These are phyloP conservation scores for Scheffersomyces segobiensis DNA, from an alignment of 1,139 yeast species.

Conservation along the genomic window DNA sequence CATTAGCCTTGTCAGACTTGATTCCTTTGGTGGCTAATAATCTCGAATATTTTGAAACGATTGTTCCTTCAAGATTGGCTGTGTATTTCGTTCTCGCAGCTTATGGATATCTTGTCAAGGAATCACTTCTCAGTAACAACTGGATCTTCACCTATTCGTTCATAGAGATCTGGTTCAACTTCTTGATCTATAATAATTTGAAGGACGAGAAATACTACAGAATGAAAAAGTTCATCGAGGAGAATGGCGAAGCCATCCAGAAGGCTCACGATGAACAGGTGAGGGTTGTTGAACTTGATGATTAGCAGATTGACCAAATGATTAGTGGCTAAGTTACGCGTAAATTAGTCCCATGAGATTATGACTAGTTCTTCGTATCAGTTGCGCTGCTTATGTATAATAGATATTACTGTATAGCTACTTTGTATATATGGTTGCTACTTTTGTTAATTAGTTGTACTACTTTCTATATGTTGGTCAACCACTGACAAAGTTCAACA, in stretches of 20 bases:
- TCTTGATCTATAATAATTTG: slow-evolving; percentile 60
- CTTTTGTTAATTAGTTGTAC: neutral
- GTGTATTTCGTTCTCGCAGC: slow-evolving; percentile 54
- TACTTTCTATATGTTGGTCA: slow-evolving; percentile 2
- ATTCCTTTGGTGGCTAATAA: slow-evolving; percentile 61
- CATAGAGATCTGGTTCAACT: slow-evolving; percentile 71
- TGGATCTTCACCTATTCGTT: slow-evolving; percentile 63
- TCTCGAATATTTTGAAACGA: slow-evolving; percentile 56
- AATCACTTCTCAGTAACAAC: slow-evolving; percentile 56
- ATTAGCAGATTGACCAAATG: slow-evolving; percentile 1
- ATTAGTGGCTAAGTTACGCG: neutral
- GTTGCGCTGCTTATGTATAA: neutral
- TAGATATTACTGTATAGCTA: neutral
- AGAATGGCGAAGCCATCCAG: slow-evolving; percentile 32
- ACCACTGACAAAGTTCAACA: slow-evolving; percentile 33
- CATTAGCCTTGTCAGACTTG: slow-evolving; percentile 53
- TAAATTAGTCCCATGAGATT: neutral
- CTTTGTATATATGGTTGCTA: neutral
- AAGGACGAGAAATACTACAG: slow-evolving; percentile 61
- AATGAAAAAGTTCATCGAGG: slow-evolving; percentile 37
- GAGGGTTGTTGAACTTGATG: slow-evolving; percentile 25
- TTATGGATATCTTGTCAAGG: slow-evolving; percentile 42
- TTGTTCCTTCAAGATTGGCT: slow-evolving; percentile 67
- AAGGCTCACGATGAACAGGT: slow-evolving; percentile 30
- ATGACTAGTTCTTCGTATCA: neutral